phyloP scores from a whole-genome alignment of 306 rosid species.

The Adenanthera pavonina region DNA sequence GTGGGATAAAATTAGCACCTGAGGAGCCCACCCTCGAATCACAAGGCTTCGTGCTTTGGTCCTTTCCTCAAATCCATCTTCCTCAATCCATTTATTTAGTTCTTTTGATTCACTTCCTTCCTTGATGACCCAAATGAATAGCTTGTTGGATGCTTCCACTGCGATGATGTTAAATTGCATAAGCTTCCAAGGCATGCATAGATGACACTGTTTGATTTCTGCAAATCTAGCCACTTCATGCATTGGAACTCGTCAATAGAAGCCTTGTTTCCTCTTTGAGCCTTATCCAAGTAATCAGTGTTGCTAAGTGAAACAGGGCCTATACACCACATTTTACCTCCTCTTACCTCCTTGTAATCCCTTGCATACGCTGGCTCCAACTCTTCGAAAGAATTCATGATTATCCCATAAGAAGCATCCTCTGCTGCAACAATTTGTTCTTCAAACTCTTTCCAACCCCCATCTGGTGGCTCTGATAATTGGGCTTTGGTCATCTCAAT shows the following conservation, averaged over 20 bases:
- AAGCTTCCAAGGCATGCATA: conserved; percentile 69
- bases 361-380: conserved; percentile 53
- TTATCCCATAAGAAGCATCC: conserved; percentile 42
- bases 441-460: neutral
- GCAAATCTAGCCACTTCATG: conserved; percentile 59
- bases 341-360: conserved; percentile 48
- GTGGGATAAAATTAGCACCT: conserved; percentile 54
- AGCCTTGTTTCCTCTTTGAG: conserved; percentile 57
- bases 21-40: conserved; percentile 72
- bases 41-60: conserved; percentile 42
- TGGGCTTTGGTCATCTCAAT: conserved; percentile 48
- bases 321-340: conserved; percentile 61
- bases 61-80: conserved; percentile 52
- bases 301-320: conserved; percentile 56
- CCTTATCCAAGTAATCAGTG: conserved; percentile 50
- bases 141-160: conserved; percentile 57
- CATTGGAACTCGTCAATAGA: conserved; percentile 42
- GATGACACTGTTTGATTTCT: conserved; percentile 45
- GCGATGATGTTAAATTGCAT: conserved; percentile 31
- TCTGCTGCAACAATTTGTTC: conserved; percentile 45
- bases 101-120: conserved; percentile 36
- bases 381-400: conserved; percentile 67
- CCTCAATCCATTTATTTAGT: conserved; percentile 46
- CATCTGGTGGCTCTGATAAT: neutral
- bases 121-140: conserved; percentile 66